Conservation (phyloP, 2,329 filamentous ascomycete species). For the Colletotrichum sansevieriae region DNA sequence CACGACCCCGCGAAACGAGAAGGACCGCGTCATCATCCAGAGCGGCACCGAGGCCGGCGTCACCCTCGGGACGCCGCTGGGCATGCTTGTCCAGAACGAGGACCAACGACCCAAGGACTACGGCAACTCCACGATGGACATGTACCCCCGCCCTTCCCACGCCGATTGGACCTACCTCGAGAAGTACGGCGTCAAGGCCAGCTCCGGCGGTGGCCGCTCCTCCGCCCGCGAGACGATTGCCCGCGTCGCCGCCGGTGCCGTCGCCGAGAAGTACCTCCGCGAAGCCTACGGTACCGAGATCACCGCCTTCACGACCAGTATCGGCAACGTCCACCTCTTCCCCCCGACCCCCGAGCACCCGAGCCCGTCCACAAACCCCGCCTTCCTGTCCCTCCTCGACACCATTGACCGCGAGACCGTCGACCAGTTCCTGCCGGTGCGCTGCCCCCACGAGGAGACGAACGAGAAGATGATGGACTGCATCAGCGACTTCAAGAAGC, state of each 20-base stretch:
- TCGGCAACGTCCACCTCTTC: slow-evolving; percentile 84
- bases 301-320: slow-evolving; percentile 88
- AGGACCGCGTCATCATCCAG: slow-evolving; percentile 91
- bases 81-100: slow-evolving; percentile 88
- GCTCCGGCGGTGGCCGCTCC: slow-evolving; percentile 84
- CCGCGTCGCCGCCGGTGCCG: slow-evolving; percentile 89
- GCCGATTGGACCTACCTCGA: slow-evolving; percentile 98
- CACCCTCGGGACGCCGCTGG: slow-evolving; percentile 90
- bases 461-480: slow-evolving; percentile 80
- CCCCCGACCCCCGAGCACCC: slow-evolving; percentile 77
- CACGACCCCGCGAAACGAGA: slow-evolving; percentile 93
- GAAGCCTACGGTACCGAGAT: slow-evolving; percentile 90
- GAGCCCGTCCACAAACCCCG: slow-evolving; percentile 79
- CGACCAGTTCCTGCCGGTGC: slow-evolving; percentile 86
- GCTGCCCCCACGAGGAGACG: slow-evolving; percentile 80
- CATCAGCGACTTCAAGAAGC: slow-evolving; percentile 83
- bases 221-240: slow-evolving; percentile 96
- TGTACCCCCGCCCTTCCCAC: slow-evolving; percentile 91
- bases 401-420: slow-evolving; percentile 81
- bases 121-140: slow-evolving; percentile 88
- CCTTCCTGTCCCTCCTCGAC: slow-evolving; percentile 80
- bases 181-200: slow-evolving; percentile 96
- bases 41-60: slow-evolving; percentile 92
- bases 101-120: slow-evolving; percentile 96
- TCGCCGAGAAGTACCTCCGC: slow-evolving; percentile 91